Evolutionary conservation across 331 rosid genomes (phyloP).

Genomic region (Dryas integrifolia): DNA sequence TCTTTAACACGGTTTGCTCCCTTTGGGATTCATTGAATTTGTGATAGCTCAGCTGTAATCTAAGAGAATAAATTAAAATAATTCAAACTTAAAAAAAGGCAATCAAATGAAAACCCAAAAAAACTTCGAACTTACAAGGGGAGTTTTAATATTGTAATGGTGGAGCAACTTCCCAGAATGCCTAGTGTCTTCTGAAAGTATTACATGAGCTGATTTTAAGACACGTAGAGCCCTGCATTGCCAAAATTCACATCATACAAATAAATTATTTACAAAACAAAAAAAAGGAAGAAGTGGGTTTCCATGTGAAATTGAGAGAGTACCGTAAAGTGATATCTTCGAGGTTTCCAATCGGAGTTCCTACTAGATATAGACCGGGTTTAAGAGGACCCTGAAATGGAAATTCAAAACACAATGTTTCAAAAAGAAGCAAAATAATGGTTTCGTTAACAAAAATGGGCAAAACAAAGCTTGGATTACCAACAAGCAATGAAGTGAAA

Average conservation of each 20-base stretch:
- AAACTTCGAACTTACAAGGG: conserved; percentile 57
- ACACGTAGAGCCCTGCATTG: conserved; percentile 75
- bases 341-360: conserved; percentile 88
- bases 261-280: not conserved
- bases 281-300: not conserved
- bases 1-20: conserved; percentile 70
- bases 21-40: conserved; percentile 85
- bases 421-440: not conserved
- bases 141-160: conserved; percentile 72
- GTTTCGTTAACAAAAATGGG: not conserved
- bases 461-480: not conserved
- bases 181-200: conserved; percentile 89
- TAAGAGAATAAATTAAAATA: conserved; percentile 37
- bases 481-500: not conserved
- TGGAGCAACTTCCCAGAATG: conserved; percentile 89
- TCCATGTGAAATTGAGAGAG: not conserved
- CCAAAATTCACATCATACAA: not conserved
- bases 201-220: conserved; percentile 65
- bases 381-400: conserved; percentile 48
- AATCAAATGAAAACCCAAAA: not conserved
- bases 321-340: conserved; percentile 83
- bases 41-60: conserved; percentile 86
- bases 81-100: not conserved
- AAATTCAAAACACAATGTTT: not conserved
- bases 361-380: conserved; percentile 83